A percentile compares a stretch with the other conserved stretches of the same genome.
These are phyloP conservation scores for Globisporangium megalacanthum DNA, from an alignment of 352 stramenopile genomes.

Conservation along the genomic window DNA sequence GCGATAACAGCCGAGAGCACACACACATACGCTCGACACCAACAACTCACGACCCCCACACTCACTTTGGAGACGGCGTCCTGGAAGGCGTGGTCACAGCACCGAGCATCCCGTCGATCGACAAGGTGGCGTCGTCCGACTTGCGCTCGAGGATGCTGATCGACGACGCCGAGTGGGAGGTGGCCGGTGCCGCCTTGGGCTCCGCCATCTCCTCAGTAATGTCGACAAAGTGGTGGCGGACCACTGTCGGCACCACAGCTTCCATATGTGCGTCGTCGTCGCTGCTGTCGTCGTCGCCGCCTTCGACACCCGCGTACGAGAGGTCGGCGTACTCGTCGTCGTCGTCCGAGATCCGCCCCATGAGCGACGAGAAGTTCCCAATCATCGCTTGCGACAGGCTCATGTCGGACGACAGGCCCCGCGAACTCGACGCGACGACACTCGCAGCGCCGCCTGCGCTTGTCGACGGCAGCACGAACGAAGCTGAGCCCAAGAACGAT, in stretches of 20 bases:
- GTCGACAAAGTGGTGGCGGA: conserved; percentile 14
- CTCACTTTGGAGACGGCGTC: too few species aligned
- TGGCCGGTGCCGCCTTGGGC: background rate
- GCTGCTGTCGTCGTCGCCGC: conserved; percentile 15
- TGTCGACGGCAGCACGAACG: conserved; percentile 4
- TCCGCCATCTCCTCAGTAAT: conserved; percentile 4
- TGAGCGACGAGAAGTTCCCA: conserved; percentile 64
- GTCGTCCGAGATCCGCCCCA: conserved; percentile 50
- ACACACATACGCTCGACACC: too few species aligned
- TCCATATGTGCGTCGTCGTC: conserved; percentile 17
- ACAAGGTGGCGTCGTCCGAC: conserved; percentile 12
- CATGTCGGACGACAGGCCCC: conserved; percentile 48
- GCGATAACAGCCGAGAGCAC: too few species aligned
- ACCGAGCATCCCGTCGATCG: conserved; percentile 18
- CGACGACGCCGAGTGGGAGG: conserved; percentile 12
- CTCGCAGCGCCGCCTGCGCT: background rate
- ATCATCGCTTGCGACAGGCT: conserved; percentile 71
- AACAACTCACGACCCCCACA: too few species aligned
- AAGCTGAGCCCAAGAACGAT: conserved; percentile 30
- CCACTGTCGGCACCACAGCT: background rate
- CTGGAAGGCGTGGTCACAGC: too few species aligned
- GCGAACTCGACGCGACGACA: conserved; percentile 12
- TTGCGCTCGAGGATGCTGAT: conserved; percentile 21
- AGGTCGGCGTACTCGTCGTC: conserved; percentile 36
- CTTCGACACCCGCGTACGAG: conserved; percentile 13